Conservation (phyloP, 2,329 filamentous ascomycete species). For the Huntiella omanensis region DNA sequence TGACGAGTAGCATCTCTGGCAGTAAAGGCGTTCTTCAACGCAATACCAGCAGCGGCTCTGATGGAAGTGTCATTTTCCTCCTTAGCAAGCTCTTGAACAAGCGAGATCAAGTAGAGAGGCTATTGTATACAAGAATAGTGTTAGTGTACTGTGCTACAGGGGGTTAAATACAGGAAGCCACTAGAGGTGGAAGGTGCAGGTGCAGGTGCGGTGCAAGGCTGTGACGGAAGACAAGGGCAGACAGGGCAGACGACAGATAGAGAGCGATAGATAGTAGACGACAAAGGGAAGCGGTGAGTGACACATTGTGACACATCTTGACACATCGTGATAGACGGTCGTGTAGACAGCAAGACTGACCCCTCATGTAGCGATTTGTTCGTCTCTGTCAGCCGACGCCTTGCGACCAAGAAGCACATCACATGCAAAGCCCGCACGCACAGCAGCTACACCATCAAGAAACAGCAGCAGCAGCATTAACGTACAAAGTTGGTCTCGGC, state of each 20-base stretch:
- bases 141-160: constrained; percentile 1
- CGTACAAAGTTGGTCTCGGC: constrained; percentile 88
- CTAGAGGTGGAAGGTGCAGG: not conserved
- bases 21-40: constrained; percentile 95
- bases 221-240: no score
- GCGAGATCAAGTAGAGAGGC: constrained; percentile 81
- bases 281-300: no score
- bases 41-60: constrained; percentile 84
- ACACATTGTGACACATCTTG: no score
- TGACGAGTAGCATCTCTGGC: constrained; percentile 76
- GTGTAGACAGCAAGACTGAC: no score
- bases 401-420: no score
- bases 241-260: no score
- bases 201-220: not conserved
- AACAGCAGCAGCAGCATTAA: constrained; percentile 13
- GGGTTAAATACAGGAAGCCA: not conserved
- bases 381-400: no score
- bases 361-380: no score
- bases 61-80: constrained; percentile 68
- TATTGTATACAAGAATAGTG: constrained; percentile 21
- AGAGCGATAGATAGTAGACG: no score
- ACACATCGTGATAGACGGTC: no score
- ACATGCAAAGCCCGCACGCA: no score
- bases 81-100: constrained; percentile 87
- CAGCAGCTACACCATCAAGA: not conserved